These are phyloP conservation scores for Pseudoneurospora amorphoporcata DNA, from an alignment of 495 filamentous ascomycete genomes.

Conservation along the genomic window DNA sequence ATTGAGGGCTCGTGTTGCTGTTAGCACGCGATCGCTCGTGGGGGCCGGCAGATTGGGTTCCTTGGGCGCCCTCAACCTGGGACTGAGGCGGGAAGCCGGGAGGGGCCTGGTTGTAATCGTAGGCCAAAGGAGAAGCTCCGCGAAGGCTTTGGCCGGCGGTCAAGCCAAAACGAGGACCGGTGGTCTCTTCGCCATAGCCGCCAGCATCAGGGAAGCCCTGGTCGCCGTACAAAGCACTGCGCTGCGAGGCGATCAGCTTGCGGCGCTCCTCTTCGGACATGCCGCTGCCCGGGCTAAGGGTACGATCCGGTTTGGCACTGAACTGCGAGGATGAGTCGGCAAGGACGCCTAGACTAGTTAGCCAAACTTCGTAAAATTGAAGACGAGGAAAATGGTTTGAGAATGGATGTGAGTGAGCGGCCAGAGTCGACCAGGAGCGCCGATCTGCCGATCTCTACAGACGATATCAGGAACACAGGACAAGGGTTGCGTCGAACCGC, in stretches of 20 bases:
- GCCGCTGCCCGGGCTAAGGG: constrained; percentile 66
- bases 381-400: neutral
- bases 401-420: neutral
- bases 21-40: constrained; percentile 71
- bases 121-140: constrained; percentile 45
- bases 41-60: constrained; percentile 34
- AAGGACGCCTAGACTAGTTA: constrained; percentile 58
- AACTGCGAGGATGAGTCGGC: constrained; percentile 58
- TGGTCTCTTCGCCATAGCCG: constrained; percentile 53
- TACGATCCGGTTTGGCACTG: constrained; percentile 73
- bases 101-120: constrained; percentile 35
- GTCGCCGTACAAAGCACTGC: constrained; percentile 82
- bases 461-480: constrained; percentile 25
- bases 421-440: neutral
- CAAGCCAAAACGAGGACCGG: constrained; percentile 36
- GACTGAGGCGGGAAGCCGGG: constrained; percentile 41
- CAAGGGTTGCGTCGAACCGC: constrained; percentile 30
- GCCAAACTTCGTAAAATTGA: constrained; percentile 15
- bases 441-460: constrained; percentile 18
- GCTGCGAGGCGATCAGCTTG: constrained; percentile 90
- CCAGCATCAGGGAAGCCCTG: constrained; percentile 49
- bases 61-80: constrained; percentile 28
- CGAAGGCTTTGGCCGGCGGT: constrained; percentile 46
- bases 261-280: constrained; percentile 95
- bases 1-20: constrained; percentile 67